Base-by-base conservation (phyloP, 2,329 filamentous ascomycete genomes). In the Aspergillus sp. region DNA sequence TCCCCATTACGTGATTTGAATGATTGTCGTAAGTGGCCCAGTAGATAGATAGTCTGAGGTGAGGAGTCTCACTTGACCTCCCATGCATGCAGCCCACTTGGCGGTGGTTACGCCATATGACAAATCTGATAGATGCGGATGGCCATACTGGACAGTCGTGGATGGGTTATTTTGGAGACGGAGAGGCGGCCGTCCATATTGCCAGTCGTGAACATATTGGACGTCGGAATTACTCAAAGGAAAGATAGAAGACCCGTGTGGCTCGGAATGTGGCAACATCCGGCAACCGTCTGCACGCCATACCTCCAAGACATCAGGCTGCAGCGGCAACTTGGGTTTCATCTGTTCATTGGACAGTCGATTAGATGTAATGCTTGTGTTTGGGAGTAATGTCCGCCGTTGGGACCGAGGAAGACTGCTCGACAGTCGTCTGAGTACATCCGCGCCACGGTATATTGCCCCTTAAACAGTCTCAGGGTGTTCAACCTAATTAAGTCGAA, bases 101-200 rank as follows among this genome's bases (percentile, higher is more conserved):
- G 13, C 13, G 19, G 41, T 41, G 38, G 38, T 13, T 38, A 38
- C 38, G 42, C 35, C 11, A 41, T 51, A 47, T 52, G 52, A 51
- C 52, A 49, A 55, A 55, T 55, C 40, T 35, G 26, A 49, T 49
- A 42, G 42, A 14, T 49, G 26, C 36, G 26, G 10, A 10, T 30
- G 8, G 7, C 26, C 26, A 30, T 30, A 30, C 26, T 8, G n/a
- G n/a, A 11, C 3, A 30, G 26, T 8, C 26, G 26, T 3, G 26
- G 3, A 30, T 8, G 8, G 26, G 8, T 3, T 9, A 26, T 26
- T 26, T 8, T 8, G 24, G 24, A n/a, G 24, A 30, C 8, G 2
- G 26, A 30, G 26, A 30, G 26, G 22, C 22, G 8, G 26, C 10
- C 9, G 10, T 30, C 9, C 26, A 30, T 30, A 11, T 10, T 3